Conservation (phyloP, 2,329 filamentous ascomycete species). For the Tolypocladium tundrense region DNA sequence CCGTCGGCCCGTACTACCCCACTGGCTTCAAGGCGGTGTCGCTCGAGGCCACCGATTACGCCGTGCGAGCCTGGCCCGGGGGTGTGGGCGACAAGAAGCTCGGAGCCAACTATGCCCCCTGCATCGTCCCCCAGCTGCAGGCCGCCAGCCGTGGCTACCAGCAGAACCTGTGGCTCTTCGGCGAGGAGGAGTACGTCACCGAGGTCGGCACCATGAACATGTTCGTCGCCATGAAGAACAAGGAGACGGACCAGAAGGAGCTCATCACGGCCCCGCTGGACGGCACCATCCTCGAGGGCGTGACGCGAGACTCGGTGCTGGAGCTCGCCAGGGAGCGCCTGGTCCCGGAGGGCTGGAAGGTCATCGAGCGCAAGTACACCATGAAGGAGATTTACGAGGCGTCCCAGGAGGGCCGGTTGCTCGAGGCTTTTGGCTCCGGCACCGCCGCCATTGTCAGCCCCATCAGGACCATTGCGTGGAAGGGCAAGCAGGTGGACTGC, state of each 20-base stretch:
- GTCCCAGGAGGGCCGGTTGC: slow-evolving; percentile 68
- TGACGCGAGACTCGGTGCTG: slow-evolving; percentile 89
- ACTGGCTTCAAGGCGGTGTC: slow-evolving; percentile 97
- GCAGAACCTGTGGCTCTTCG: slow-evolving; percentile 97
- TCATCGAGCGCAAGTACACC: slow-evolving; percentile 83
- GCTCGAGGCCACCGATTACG: slow-evolving; percentile 92
- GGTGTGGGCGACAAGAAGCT: slow-evolving; percentile 98
- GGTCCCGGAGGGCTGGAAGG: slow-evolving; percentile 74
- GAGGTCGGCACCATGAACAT: slow-evolving; percentile 99
- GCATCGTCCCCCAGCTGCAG: slow-evolving; percentile 90
- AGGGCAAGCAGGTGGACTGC: slow-evolving; percentile 69
- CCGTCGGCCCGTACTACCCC: slow-evolving; percentile 95
- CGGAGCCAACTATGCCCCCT: slow-evolving; percentile 98
- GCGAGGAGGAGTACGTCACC: slow-evolving; percentile 88
- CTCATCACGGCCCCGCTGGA: slow-evolving; percentile 91
- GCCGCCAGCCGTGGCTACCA: slow-evolving; percentile 88
- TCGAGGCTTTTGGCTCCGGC: slow-evolving; percentile 90
- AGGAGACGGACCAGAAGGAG: slow-evolving; percentile 82
- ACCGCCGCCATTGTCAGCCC: slow-evolving; percentile 93
- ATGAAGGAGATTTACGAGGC: slow-evolving; percentile 82
- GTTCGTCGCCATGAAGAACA: slow-evolving; percentile 77
- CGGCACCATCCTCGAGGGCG: slow-evolving; percentile 91
- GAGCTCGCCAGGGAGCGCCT: slow-evolving; percentile 75
- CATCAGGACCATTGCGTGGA: slow-evolving; percentile 82
- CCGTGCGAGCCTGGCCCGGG: slow-evolving; percentile 93